Evolutionary conservation across 805 yeast genomes (phyloP), one percentile per base, ranked within the genome.

Genomic region (Candida tammaniensis): DNA sequence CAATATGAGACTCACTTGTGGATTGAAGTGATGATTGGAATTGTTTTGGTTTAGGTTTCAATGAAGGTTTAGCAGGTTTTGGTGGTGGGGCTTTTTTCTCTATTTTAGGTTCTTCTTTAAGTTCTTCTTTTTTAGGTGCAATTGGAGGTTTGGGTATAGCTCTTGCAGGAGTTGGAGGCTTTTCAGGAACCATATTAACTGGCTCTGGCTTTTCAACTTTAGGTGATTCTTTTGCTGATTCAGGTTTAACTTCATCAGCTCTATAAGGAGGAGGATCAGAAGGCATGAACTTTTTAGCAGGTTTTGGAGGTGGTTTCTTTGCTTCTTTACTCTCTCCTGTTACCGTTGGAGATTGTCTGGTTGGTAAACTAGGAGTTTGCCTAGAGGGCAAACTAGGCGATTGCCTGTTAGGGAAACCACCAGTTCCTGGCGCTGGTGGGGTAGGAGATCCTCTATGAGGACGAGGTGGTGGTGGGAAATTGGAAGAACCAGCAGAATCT

Each of bases 241-340:
- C 27, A 25, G 27, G n/a, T 13, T 25, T 25, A 7, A 9, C 12
- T 27, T 27, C 30, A 12, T n/a, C 20, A 5, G 20, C 33, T 23
- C 48, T 32, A 26, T 53, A 51, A 17, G 64, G 49, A 7, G 55
- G 57, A 6, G 58, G 59, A 12, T 51, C 36, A 21, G 17, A 19
- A 3, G 43, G 44, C 40, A 38, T 40, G 3, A 39, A 11, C 35
- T 61, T 59, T 40, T 64, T 70, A 2, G 47, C 38, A 1, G 75
- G 74, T 26, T 66, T 69, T 22, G 72, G 72, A 9, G 72, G 72
- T 14, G 72, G 69, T 34, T 58, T 60, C 43, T 57, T 61, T 15
- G 35, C 31, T n/a, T n/a, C n/a, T n/a, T n/a, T n/a, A n/a, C n/a
- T n/a, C n/a, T 26, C 5, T 13, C 14, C 17, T 14, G 24, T 18